Conservation (phyloP, 2,329 filamentous ascomycete species). For the Pseudogymnoascus pannorum region DNA sequence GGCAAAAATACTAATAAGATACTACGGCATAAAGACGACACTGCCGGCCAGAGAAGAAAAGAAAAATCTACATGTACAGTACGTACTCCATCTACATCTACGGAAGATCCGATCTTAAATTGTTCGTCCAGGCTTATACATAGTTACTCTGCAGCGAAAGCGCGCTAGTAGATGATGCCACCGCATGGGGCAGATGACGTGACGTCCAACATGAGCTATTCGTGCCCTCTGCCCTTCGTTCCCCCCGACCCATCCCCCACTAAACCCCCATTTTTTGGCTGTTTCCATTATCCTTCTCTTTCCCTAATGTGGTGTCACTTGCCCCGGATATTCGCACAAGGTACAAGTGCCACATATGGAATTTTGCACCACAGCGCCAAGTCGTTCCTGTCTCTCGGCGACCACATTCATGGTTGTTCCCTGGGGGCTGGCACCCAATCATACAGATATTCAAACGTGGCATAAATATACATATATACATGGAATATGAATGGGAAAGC, state of each 20-base stretch:
- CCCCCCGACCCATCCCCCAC: background rate
- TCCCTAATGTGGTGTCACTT: constrained; percentile 3
- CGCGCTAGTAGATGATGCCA: constrained; percentile 4
- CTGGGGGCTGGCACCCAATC: constrained; percentile 4
- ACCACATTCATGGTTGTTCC: background rate
- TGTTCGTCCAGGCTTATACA: background rate
- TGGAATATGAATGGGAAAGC: background rate
- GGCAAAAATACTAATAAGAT: background rate
- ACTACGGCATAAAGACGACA: background rate
- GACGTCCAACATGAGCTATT: constrained; percentile 3
- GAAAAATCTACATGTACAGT: background rate
- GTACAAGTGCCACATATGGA: background rate
- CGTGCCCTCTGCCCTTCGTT: background rate
- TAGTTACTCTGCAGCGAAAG: background rate
- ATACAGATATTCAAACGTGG: background rate
- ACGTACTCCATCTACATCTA: too few species aligned
- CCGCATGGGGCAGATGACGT: constrained; percentile 3
- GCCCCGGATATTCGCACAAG: constrained; percentile 2
- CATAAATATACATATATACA: constrained; percentile 5
- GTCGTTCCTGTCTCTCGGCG: background rate
- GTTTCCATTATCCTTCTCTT: constrained; percentile 8
- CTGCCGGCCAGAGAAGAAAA: background rate
- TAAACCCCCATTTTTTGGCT: background rate
- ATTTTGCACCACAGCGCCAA: background rate
- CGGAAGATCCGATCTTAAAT: too few species aligned